Evolutionary conservation across 2,329 filamentous ascomycete species (phyloP).

Genomic region (Alternaria ventricosa): DNA sequence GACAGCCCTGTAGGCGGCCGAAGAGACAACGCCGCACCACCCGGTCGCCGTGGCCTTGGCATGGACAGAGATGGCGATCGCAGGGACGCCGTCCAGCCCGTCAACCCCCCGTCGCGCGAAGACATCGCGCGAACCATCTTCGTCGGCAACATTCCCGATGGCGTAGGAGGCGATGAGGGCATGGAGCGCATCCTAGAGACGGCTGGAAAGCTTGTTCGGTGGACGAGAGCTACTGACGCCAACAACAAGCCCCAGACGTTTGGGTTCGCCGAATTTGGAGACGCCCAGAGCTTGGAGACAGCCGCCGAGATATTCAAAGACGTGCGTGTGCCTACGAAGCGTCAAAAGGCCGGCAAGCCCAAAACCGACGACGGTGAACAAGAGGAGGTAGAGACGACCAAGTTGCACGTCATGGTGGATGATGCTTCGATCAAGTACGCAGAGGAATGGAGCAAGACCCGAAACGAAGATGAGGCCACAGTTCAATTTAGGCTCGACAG

Average conservation of each 20-base stretch:
- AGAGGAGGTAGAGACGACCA: constrained; percentile 68
- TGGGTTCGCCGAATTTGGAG: constrained; percentile 95
- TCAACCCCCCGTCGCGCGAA: constrained; percentile 84
- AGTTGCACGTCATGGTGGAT: constrained; percentile 75
- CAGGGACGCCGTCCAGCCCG: constrained; percentile 69
- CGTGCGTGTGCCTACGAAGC: constrained; percentile 80
- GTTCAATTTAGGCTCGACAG: constrained; percentile 72
- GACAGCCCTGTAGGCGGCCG: constrained; percentile 55
- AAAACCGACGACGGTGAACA: constrained; percentile 51
- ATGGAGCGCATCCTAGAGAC: constrained; percentile 78
- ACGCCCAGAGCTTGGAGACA: constrained; percentile 83
- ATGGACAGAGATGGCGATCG: constrained; percentile 65
- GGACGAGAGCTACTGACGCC: constrained; percentile 80
- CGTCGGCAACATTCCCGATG: constrained; percentile 82
- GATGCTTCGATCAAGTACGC: constrained; percentile 83
- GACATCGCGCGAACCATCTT: constrained; percentile 93
- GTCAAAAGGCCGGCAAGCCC: constrained; percentile 63
- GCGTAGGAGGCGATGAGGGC: constrained; percentile 75
- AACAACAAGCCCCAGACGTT: constrained; percentile 84
- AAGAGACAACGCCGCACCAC: constrained; percentile 54
- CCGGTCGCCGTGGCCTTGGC: constrained; percentile 62
- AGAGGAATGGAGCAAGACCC: constrained; percentile 76
- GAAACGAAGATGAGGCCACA: constrained; percentile 67
- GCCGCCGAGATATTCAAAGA: constrained; percentile 86
- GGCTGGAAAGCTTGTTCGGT: constrained; percentile 81